Evolutionary conservation across 805 yeast genomes (phyloP).

Genomic region (Ogataea pignaliae): DNA sequence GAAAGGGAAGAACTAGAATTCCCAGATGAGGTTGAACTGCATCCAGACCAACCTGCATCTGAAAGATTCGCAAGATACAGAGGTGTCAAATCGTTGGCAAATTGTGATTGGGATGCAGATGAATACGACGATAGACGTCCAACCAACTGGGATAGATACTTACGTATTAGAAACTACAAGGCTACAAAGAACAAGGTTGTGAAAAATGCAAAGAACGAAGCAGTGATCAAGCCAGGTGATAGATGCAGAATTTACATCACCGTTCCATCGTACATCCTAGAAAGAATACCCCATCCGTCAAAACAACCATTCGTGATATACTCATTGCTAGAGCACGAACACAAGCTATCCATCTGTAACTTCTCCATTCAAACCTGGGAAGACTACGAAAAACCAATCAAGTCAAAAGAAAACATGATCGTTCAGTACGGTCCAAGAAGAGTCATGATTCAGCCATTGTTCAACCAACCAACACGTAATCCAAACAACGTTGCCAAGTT

Average conservation of each 20-base stretch:
- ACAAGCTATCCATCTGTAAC: conserved; percentile 77
- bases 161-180: conserved; percentile 71
- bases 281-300: conserved; percentile 39
- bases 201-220: conserved; percentile 51
- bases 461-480: conserved; percentile 71
- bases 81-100: conserved; percentile 78
- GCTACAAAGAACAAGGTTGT: conserved; percentile 65
- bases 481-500: conserved; percentile 84
- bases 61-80: conserved; percentile 75
- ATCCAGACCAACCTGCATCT: conserved; percentile 69
- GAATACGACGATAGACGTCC: conserved; percentile 75
- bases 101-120: conserved; percentile 82
- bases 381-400: conserved; percentile 79
- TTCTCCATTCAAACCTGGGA: conserved; percentile 85
- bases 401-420: conserved; percentile 73
- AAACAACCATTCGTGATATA: conserved; percentile 58
- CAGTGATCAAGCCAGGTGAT: conserved; percentile 58
- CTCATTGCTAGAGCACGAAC: conserved; percentile 80
- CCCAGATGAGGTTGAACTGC: conserved; percentile 91
- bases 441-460: conserved; percentile 74
- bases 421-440: conserved; percentile 95
- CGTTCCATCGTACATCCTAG: conserved; percentile 47
- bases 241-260: conserved; percentile 54
- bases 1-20: conserved; percentile 86
- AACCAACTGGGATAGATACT: conserved; percentile 66